phyloP scores from a whole-genome alignment of 2,329 filamentous ascomycete species.

The Cephalotrichum gorgonifer region DNA sequence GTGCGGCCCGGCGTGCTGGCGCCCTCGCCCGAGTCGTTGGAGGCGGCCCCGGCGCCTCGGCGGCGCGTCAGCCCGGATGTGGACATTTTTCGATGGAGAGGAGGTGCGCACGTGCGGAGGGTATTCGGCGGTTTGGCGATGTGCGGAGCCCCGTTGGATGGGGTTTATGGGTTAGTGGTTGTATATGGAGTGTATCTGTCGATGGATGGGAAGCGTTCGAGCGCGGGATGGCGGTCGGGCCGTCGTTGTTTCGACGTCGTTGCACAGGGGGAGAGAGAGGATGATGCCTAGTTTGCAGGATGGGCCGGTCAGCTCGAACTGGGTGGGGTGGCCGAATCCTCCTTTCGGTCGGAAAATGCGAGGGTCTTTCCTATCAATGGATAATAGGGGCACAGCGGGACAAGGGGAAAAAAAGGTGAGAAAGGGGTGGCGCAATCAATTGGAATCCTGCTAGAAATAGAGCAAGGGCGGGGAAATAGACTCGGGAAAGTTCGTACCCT shows the following conservation, averaged over 20 bases:
- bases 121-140: neutral
- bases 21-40: conserved; percentile 45
- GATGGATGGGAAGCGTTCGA: neutral
- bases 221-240: neutral
- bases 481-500: neutral
- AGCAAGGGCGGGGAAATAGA: neutral
- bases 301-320: neutral
- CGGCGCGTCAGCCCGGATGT: conserved; percentile 48
- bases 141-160: neutral
- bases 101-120: neutral
- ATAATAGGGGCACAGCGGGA: neutral
- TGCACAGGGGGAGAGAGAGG: neutral
- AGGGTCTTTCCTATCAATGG: too few relatives aligned
- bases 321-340: neutral
- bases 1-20: conserved; percentile 37
- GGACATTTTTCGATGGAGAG: conserved; percentile 1
- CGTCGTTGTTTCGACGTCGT: neutral
- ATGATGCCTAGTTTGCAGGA: neutral
- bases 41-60: conserved; percentile 60
- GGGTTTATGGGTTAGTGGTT: neutral
- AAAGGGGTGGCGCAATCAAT: neutral
- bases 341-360: too few relatives aligned
- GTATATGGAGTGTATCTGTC: neutral
- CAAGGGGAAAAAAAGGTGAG: neutral
- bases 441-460: neutral